Conservation (phyloP, 2,329 filamentous ascomycete genomes). For the Colletotrichum aenigma region DNA sequence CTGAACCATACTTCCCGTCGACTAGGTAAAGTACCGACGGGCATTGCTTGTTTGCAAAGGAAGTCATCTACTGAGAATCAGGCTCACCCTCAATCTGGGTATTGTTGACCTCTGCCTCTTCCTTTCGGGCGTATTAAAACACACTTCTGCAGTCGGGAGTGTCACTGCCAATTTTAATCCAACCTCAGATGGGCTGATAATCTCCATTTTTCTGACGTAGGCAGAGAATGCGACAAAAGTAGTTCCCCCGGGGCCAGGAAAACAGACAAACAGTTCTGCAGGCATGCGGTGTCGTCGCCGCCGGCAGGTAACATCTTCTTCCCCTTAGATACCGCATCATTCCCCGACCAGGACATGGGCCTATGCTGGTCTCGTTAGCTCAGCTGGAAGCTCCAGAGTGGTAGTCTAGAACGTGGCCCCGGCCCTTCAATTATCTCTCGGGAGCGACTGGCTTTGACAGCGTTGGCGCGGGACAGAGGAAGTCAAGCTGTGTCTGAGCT, state of each 20-base stretch:
- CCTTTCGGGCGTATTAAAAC: neutral
- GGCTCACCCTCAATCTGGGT: neutral
- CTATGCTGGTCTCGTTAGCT: neutral
- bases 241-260: neutral
- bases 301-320: neutral
- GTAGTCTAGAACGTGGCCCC: neutral
- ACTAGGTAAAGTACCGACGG: neutral
- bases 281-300: neutral
- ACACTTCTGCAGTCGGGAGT: neutral
- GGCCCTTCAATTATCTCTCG: neutral
- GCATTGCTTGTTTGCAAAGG: neutral
- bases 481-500: neutral
- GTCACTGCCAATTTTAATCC: neutral
- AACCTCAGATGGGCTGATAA: neutral
- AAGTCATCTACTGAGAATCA: neutral
- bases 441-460: neutral
- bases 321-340: neutral
- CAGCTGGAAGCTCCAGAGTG: neutral
- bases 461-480: neutral
- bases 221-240: neutral
- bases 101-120: neutral
- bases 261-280: neutral
- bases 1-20: neutral
- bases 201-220: neutral
- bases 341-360: neutral